Percentiles rank a stretch among this genome's conserved stretches.
phyloP scores from a whole-genome alignment of 2,329 filamentous ascomycete species.

The Colletotrichum kahawae region DNA sequence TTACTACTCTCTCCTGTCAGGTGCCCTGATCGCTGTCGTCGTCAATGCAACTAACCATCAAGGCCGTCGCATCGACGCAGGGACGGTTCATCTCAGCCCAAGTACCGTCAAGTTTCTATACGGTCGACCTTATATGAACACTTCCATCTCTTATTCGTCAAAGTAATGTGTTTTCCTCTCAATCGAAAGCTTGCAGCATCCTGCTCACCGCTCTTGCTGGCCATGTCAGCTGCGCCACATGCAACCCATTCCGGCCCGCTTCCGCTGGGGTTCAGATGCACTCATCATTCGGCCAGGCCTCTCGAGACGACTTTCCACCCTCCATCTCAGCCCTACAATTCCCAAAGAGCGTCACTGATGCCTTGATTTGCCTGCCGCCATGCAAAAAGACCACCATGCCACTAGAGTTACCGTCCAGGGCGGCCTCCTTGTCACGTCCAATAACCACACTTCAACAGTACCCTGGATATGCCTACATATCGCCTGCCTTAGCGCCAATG shows the following conservation, averaged over 20 bases:
- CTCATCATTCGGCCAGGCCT: background rate
- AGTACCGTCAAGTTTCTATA: background rate
- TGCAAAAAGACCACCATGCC: background rate
- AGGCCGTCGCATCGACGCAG: background rate
- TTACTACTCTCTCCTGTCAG: background rate
- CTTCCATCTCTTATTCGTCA: background rate
- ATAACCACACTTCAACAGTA: background rate
- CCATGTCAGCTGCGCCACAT: slow-evolving; percentile 18
- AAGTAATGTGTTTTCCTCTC: background rate
- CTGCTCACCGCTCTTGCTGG: slow-evolving; percentile 15
- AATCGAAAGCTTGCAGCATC: background rate
- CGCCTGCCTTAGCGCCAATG: slow-evolving; percentile 9
- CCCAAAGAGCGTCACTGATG: background rate
- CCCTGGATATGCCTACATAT: background rate
- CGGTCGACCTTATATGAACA: background rate
- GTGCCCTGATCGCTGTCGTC: background rate
- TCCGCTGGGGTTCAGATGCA: slow-evolving; percentile 7
- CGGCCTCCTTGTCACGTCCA: slow-evolving; percentile 6
- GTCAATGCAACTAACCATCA: background rate
- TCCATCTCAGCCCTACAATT: slow-evolving; percentile 19
- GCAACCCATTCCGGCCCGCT: slow-evolving; percentile 6
- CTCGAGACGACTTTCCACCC: background rate
- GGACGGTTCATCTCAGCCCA: background rate
- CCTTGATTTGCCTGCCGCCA: background rate
- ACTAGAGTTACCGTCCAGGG: background rate